phyloP scores from a whole-genome alignment of 306 rosid genomes.

The Prosopis cineraria region DNA sequence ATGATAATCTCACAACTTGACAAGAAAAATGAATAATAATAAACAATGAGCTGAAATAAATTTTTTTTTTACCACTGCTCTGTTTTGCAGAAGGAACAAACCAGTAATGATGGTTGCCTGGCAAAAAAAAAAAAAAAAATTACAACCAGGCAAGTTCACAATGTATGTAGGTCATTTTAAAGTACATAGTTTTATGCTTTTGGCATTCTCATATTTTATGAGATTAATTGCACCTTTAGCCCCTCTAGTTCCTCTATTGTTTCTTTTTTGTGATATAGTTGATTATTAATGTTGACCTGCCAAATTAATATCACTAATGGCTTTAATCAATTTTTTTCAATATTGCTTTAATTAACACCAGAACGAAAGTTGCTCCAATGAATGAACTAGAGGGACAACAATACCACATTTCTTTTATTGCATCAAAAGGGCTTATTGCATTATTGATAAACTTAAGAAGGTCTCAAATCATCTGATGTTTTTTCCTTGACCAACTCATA shows the following conservation, averaged over 20 bases:
- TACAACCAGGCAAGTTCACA: slow-evolving; percentile 11
- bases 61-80: slow-evolving; percentile 70
- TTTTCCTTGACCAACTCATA: no score
- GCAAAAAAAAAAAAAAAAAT: neutral
- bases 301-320: no score
- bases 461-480: no score
- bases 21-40: neutral
- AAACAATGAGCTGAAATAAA: neutral
- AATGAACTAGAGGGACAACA: no score
- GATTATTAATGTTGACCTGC: no score
- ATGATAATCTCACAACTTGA: slow-evolving; percentile 5
- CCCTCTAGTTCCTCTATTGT: neutral
- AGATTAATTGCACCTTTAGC: neutral
- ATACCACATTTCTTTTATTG: no score
- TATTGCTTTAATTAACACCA: no score
- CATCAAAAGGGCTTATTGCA: no score
- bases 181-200: neutral
- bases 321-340: no score
- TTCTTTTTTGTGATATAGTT: no score
- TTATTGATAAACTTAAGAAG: no score
- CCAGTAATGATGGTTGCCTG: slow-evolving; percentile 59
- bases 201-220: neutral
- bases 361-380: no score
- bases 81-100: slow-evolving; percentile 70
- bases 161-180: neutral